Percentiles rank a stretch among this genome's conserved stretches.
These are phyloP conservation scores for Cucurbita maxima DNA, from an alignment of 306 rosid genomes.

Conservation along the genomic window DNA sequence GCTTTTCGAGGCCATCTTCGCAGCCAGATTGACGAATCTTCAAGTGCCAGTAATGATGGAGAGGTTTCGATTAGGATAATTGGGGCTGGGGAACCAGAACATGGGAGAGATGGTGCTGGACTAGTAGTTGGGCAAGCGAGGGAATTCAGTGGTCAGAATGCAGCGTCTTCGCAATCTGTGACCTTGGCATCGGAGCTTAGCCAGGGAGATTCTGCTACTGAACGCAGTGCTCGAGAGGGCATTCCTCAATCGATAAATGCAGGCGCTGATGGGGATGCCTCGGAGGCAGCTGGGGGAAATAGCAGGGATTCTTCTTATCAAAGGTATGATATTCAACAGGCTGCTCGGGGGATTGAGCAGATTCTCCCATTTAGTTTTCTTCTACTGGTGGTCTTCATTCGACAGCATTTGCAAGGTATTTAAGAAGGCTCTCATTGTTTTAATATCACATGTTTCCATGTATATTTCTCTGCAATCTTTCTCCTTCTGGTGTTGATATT, in stretches of 20 bases:
- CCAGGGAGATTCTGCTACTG: constrained; percentile 22
- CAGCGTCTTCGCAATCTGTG: constrained; percentile 10
- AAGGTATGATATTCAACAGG: constrained; percentile 97
- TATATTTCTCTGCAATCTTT: not conserved
- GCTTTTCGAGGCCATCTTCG: constrained; percentile 21
- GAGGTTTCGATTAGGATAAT: constrained; percentile 87
- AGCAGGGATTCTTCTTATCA: constrained; percentile 91
- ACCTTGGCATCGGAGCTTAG: not conserved
- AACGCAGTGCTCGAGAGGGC: constrained; percentile 33
- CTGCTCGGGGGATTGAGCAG: constrained; percentile 93
- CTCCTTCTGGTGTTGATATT: not conserved
- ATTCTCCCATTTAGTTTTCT: constrained; percentile 85
- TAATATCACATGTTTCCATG: not conserved
- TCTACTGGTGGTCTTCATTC: constrained; percentile 85
- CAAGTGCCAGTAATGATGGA: constrained; percentile 28
- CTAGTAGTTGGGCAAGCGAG: constrained; percentile 40
- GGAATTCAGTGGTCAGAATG: constrained; percentile 22
- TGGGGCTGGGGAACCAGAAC: constrained; percentile 47
- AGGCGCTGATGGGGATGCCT: constrained; percentile 28
- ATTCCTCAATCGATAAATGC: constrained; percentile 23
- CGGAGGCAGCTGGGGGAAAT: constrained; percentile 36
- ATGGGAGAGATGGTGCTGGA: constrained; percentile 43
- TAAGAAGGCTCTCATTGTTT: not conserved
- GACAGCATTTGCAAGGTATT: constrained; percentile 95
- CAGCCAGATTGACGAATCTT: constrained; percentile 22